phyloP scores from a whole-genome alignment of 2,329 filamentous ascomycete species.

The Cladosporium sp. region DNA sequence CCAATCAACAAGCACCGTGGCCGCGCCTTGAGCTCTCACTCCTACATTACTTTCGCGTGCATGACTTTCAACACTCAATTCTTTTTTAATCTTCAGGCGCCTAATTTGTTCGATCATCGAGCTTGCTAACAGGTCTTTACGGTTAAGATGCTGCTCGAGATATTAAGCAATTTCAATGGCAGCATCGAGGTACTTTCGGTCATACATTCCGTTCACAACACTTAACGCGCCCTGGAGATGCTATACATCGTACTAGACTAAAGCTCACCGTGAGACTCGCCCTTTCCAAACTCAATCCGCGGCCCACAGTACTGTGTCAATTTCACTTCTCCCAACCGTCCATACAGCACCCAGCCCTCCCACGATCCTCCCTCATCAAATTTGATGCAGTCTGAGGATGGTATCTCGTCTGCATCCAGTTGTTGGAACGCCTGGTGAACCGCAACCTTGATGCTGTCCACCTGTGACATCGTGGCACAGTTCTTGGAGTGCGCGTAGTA shows the following conservation, averaged over 20 bases:
- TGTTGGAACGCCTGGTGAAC: neutral
- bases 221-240: neutral
- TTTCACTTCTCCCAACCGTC: neutral
- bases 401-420: neutral
- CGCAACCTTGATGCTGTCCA: neutral
- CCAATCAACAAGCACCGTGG: slow-evolving; percentile 8
- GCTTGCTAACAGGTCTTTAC: too few relatives aligned
- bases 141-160: neutral
- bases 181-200: neutral
- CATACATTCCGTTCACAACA: neutral
- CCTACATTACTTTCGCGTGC: neutral
- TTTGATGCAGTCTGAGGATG: neutral
- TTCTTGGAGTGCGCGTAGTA: neutral
- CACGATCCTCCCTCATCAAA: neutral
- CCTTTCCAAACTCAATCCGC: neutral
- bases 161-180: neutral
- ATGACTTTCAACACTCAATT: too few relatives aligned
- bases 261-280: neutral
- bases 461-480: neutral
- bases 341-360: neutral
- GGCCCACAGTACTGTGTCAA: neutral
- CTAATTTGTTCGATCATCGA: neutral
- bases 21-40: neutral
- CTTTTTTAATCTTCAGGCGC: too few relatives aligned
- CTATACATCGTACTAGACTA: neutral